Base-by-base conservation (phyloP, 768 basidiomycete species). In the Amanita pseudoporphyria region DNA sequence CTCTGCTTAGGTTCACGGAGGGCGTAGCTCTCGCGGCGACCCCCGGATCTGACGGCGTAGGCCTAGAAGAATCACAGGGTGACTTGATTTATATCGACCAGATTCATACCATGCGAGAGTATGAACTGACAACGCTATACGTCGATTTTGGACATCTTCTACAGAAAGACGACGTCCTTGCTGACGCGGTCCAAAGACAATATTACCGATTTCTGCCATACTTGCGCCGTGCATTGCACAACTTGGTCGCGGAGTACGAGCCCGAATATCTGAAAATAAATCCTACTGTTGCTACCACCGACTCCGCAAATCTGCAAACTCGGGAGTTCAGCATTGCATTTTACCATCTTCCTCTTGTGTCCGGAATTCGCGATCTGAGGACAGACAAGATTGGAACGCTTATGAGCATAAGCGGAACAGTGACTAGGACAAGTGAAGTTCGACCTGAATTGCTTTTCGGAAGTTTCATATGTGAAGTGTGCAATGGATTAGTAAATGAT, bases 161-260 rank as follows among this genome's bases (percentile, higher is more conserved):
- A 22, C 81, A 86, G 61, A 78, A 82, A 47, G 94, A 98, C 62
- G 93, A 96, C 54, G 84, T 93, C 5, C 84, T 98, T 16, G 94
- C 95, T 0, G 81, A 88, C 55, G 95, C 95, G 1, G 90, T 99
- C 52, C 84, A 87, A 56, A 87, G 82, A 53, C 91, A 96, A 62
- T 98, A 99, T 63, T 98, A 98, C 63, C 83, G 96, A 59, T 98
- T 98, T 67, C 71, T 98, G 1, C 95, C 95, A 0, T 99, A 89
- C 67, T 77, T 98, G 33, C 83, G 90, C 42, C 87, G 92, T 54
- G 92, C 94, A 2, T 74, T 99, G 18, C 81, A 89, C 60, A 88
- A 89, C 59, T 77, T 97, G 36, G 87, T 99, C 45, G 78, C 89
- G 30, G 79, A 87, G 62, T 90, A 80, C 65, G 92, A 88, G 56